Evolutionary conservation across 331 rosid species (phyloP), one percentile per base, ranked within the genome.

Genomic region (Rosa hybrid): DNA sequence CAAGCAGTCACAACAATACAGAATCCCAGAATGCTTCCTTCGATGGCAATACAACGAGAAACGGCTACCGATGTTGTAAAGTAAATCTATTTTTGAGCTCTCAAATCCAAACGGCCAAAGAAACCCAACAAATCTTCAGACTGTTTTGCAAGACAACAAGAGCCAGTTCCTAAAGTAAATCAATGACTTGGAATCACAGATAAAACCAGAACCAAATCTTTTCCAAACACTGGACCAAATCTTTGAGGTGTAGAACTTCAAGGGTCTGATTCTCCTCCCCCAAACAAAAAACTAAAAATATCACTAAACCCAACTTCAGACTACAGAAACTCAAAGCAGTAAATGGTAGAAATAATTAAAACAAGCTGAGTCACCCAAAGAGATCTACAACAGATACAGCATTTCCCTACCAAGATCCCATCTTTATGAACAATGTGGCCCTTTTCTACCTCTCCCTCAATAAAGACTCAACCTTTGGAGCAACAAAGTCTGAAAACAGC

Each of bases 331-430:
- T 74, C n/a, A 76, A 65, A 76, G 81, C 79, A 81, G 77, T 71
- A 84, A 85, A 77, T 85, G 80, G 45, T 38, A 46, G 69, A 82
- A 83, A 83, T 16, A 68, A 79, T 71, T 62, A 59, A 70, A 13
- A 69, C 72, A 88, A 86, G 77, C 78, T 54, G 71, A 76, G 68
- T 34, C 69, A 71, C 57, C 63, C 88, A 74, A 30, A 84, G 85
- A 87, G 90, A 91, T 88, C 93, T 82, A 59, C 81, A 79, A 41
- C 59, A 23, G 78, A 84, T 34, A 69, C 80, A 77, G 81, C 71
- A 56, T 74, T 50, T 81, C 80, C 81, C 77, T 59, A 83, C 84
- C 85, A 80, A 87, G 88, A 84, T 21, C 68, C 82, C 80, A 71
- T 48, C 77, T 51, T 81, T 8, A 74, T 57, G 83, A 87, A 83